These are phyloP conservation scores for Termitomyces sp. DNA, from an alignment of 768 basidiomycete species.

Conservation along the genomic window DNA sequence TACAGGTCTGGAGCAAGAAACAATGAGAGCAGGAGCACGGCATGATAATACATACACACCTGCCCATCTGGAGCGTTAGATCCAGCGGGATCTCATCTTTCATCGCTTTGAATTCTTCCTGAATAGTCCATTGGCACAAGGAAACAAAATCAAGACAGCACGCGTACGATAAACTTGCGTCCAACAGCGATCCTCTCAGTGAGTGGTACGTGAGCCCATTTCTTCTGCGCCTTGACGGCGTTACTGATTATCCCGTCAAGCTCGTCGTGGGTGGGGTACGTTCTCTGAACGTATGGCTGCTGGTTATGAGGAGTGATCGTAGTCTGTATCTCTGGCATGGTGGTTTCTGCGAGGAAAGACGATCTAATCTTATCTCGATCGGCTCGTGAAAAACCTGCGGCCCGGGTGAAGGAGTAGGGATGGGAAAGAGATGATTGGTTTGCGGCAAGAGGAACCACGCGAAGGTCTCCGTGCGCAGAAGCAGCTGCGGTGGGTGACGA, in stretches of 20 bases:
- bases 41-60: slow-evolving; percentile 45
- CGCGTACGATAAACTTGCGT: slow-evolving; percentile 33
- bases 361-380: slow-evolving; percentile 19
- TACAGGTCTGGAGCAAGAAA: slow-evolving; percentile 52
- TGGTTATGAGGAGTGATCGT: slow-evolving; percentile 84
- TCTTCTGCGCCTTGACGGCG: slow-evolving; percentile 63
- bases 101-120: slow-evolving; percentile 47
- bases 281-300: slow-evolving; percentile 57
- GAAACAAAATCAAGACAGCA: not conserved
- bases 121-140: not conserved
- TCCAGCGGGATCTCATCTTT: slow-evolving; percentile 65
- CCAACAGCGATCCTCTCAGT: slow-evolving; percentile 67
- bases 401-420: too few relatives aligned
- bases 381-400: too few relatives aligned
- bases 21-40: not conserved
- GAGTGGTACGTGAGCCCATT: slow-evolving; percentile 71
- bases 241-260: slow-evolving; percentile 55
- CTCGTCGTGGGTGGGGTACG: slow-evolving; percentile 55
- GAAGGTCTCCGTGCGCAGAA: too few relatives aligned
- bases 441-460: too few relatives aligned
- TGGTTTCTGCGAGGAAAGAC: slow-evolving; percentile 8
- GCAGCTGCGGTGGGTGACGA: too few relatives aligned
- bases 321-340: slow-evolving; percentile 49
- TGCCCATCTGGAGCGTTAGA: slow-evolving; percentile 86
- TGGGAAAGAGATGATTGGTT: too few relatives aligned